These are phyloP conservation scores for Cyathus striatus DNA, from an alignment of 768 basidiomycete genomes.

Conservation along the genomic window DNA sequence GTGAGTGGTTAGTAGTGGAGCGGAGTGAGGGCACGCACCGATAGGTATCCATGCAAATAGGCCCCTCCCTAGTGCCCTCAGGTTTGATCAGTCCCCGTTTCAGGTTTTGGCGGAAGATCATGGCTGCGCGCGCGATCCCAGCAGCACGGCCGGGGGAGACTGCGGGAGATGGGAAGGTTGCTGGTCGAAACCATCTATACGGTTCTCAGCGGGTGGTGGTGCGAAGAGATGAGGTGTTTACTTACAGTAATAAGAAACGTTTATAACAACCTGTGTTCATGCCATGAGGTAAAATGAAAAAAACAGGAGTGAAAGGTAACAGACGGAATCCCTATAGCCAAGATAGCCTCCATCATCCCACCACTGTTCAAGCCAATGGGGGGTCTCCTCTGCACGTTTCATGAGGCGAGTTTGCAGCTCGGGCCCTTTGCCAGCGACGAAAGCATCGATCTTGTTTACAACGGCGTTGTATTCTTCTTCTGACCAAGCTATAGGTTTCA, in stretches of 20 bases:
- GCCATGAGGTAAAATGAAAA: conserved; percentile 1
- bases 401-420: conserved; percentile 64
- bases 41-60: conserved; percentile 86
- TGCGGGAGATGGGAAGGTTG: conserved; percentile 59
- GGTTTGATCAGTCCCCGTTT: conserved; percentile 62
- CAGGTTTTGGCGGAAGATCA: conserved; percentile 68
- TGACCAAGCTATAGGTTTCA: conserved; percentile 70
- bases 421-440: conserved; percentile 41
- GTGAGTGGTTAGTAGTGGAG: conserved; percentile 3
- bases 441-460: conserved; percentile 62
- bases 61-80: conserved; percentile 62
- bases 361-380: conserved; percentile 91
- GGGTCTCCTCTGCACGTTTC: conserved; percentile 43
- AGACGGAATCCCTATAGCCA: conserved; percentile 79
- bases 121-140: conserved; percentile 59
- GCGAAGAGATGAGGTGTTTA: background rate
- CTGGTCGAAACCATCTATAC: conserved; percentile 69
- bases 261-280: conserved; percentile 60
- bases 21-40: conserved; percentile 35
- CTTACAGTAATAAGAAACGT: conserved; percentile 93
- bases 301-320: conserved; percentile 14
- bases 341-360: conserved; percentile 88
- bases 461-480: conserved; percentile 51
- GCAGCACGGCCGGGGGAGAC: conserved; percentile 64
- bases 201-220: conserved; percentile 5